A percentile compares a stretch with the other conserved stretches of the same genome.
phyloP scores from a whole-genome alignment of 78 protist species.

The Dictyostelium citrinum region DNA sequence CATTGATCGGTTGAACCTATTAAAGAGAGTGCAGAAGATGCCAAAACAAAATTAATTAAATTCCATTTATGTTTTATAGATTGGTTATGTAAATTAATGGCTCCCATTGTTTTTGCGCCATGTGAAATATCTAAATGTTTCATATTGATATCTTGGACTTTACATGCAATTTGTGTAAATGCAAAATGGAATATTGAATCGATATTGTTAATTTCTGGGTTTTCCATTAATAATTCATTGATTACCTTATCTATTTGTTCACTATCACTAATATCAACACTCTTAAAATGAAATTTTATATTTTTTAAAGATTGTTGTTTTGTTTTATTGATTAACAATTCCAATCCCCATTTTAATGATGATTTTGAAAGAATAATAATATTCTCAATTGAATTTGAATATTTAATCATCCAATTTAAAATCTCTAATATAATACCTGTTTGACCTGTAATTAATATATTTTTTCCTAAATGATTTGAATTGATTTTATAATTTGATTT shows the following conservation, averaged over 20 bases:
- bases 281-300: conserved; percentile 2
- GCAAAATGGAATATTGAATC: conserved; percentile 69
- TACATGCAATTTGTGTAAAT: background rate
- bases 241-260: background rate
- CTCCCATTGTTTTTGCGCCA: no score
- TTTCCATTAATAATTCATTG: background rate
- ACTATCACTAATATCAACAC: background rate
- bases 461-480: background rate
- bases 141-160: background rate
- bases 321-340: conserved; percentile 4
- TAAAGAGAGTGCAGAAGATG: conserved; percentile 46
- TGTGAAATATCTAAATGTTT: no score
- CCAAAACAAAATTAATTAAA: conserved; percentile 39
- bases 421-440: conserved; percentile 27
- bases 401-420: conserved; percentile 24
- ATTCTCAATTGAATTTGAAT: background rate
- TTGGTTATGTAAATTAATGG: no score
- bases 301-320: background rate
- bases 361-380: conserved; percentile 23
- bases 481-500: conserved; percentile 1
- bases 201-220: background rate
- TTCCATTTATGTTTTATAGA: no score
- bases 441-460: conserved; percentile 54
- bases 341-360: conserved; percentile 39
- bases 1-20: conserved; percentile 70